These are phyloP conservation scores for Daphne laureola DNA, from an alignment of 441 rosid species.

Conservation along the genomic window DNA sequence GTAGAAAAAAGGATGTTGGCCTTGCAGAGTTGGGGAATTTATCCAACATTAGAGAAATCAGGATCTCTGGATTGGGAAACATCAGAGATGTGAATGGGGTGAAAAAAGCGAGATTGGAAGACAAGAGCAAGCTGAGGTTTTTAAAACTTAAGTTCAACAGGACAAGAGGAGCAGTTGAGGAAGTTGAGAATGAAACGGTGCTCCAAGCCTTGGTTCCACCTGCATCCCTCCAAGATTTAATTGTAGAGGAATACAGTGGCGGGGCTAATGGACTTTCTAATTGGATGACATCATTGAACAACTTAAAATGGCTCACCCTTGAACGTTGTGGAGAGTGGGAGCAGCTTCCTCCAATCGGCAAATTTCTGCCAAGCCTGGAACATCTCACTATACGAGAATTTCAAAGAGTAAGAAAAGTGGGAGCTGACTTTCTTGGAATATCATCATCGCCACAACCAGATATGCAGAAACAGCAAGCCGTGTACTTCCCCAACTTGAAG, in stretches of 20 bases:
- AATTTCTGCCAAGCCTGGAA: background rate
- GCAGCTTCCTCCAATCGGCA: conserved; percentile 4
- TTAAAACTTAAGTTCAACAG: background rate
- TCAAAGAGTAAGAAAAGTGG: background rate
- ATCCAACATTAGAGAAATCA: background rate
- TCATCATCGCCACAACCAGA: too few relatives aligned
- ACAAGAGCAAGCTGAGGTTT: conserved; percentile 9
- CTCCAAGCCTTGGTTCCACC: conserved; percentile 12
- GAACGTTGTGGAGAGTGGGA: background rate
- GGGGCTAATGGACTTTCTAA: too few relatives aligned
- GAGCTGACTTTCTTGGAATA: conserved; percentile 1
- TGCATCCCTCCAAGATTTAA: background rate
- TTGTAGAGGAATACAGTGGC: background rate
- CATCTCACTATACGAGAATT: background rate
- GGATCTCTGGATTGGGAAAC: conserved; percentile 8
- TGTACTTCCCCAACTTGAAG: background rate
- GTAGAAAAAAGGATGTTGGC: background rate
- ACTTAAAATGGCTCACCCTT: background rate
- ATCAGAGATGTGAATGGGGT: conserved; percentile 5
- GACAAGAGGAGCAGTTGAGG: too few relatives aligned
- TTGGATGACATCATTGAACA: conserved; percentile 10
- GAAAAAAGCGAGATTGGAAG: conserved; percentile 10
- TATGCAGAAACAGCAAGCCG: too few relatives aligned
- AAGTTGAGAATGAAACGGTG: background rate
- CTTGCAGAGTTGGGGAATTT: background rate